phyloP scores from a whole-genome alignment of 2,329 filamentous ascomycete genomes.

The Geosmithia flava region DNA sequence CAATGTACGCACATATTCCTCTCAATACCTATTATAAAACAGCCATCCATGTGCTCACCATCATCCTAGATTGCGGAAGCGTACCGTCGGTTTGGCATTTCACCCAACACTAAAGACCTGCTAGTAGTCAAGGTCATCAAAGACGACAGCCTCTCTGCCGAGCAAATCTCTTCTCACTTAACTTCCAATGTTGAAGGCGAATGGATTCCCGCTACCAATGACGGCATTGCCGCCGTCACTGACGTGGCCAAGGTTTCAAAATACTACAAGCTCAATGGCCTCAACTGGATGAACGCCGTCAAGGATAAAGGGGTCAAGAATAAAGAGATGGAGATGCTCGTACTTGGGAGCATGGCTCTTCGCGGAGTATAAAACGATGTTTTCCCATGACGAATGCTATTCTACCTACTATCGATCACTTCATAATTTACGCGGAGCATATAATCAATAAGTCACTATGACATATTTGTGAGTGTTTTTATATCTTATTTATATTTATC shows the following conservation, averaged over 20 bases:
- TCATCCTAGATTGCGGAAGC: slow-evolving; percentile 68
- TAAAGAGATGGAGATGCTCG: slow-evolving; percentile 52
- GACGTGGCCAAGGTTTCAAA: slow-evolving; percentile 65
- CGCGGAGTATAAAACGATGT: slow-evolving; percentile 20
- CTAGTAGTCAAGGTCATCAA: slow-evolving; percentile 68
- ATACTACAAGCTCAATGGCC: slow-evolving; percentile 68
- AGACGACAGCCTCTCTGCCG: slow-evolving; percentile 18
- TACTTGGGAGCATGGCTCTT: slow-evolving; percentile 64
- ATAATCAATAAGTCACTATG: background rate
- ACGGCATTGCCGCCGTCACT: slow-evolving; percentile 41
- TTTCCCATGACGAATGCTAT: background rate
- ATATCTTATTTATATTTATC: too few relatives aligned
- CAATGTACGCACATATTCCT: slow-evolving; percentile 42
- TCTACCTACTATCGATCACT: too few relatives aligned
- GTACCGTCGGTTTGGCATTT: slow-evolving; percentile 79
- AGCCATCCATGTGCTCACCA: slow-evolving; percentile 1
- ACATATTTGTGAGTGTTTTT: background rate
- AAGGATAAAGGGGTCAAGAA: slow-evolving; percentile 28
- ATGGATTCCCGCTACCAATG: slow-evolving; percentile 47
- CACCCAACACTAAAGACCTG: slow-evolving; percentile 56
- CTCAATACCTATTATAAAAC: background rate
- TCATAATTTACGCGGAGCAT: background rate
- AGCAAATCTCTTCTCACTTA: slow-evolving; percentile 47
- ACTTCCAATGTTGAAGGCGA: slow-evolving; percentile 47
- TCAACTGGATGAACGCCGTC: slow-evolving; percentile 35